A percentile compares a stretch with the other conserved stretches of the same genome.
phyloP scores from a whole-genome alignment of 441 rosid species.

The Biscutella laevigata region DNA sequence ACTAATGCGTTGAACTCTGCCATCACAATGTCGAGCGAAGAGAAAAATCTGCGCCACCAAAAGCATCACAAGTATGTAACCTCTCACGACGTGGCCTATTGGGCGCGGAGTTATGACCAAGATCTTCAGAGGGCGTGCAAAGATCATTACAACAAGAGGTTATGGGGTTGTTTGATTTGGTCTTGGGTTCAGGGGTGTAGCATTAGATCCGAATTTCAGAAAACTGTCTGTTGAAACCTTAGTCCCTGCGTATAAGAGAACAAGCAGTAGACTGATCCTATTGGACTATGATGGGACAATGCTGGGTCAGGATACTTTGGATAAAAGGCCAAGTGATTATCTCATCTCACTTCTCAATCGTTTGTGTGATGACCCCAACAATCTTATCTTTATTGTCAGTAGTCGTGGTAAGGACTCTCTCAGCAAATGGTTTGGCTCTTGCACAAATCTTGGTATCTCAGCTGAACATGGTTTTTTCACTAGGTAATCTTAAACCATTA shows the following conservation, averaged over 20 bases:
- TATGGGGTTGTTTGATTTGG: conserved; percentile 74
- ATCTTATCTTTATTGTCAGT: conserved; percentile 64
- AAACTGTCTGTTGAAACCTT: conserved; percentile 48
- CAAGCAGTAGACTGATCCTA: conserved; percentile 50
- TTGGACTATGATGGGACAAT: conserved; percentile 76
- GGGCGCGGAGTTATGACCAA: conserved; percentile 72
- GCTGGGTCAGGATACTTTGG: conserved; percentile 44
- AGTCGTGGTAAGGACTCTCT: conserved; percentile 64
- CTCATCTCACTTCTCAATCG: conserved; percentile 46
- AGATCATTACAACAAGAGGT: conserved; percentile 58
- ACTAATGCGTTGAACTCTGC: conserved; percentile 56
- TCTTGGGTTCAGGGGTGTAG: conserved; percentile 60
- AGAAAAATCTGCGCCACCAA: conserved; percentile 65
- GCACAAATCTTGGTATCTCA: conserved; percentile 52
- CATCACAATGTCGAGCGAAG: conserved; percentile 35
- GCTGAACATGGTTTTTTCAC: conserved; percentile 78
- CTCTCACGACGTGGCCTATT: conserved; percentile 69
- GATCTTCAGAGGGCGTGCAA: conserved; percentile 73
- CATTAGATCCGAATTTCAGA: conserved; percentile 62
- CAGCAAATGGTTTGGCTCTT: conserved; percentile 61
- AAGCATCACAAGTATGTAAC: conserved; percentile 80
- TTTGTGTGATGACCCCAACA: conserved; percentile 51
- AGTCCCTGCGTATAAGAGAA: conserved; percentile 41
- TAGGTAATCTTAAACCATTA: conserved; percentile 33
- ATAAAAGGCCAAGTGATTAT: conserved; percentile 41